Base-by-base conservation (phyloP, 164 flowering plant species). In the Nymphaea thermarum region DNA sequence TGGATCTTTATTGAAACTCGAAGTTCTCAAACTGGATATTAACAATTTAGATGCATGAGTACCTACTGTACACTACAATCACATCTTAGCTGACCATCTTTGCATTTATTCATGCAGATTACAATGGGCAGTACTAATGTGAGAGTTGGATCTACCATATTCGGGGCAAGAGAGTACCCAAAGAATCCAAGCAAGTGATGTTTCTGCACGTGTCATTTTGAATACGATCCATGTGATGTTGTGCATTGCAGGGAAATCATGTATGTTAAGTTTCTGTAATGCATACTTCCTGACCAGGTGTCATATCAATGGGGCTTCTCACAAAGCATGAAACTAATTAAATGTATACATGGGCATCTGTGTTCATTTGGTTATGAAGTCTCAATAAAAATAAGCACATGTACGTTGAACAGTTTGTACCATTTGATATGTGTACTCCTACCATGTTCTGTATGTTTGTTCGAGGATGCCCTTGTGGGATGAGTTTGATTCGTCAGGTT, bases 121-220 rank as follows among this genome's bases (percentile, higher is more conserved):
- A 67, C 67, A 67, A 67, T 67, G 74, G 74, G 74, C 5, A 72
- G 74, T 67, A 72, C 74, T 6, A 72, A 67, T 64, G 67, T 72
- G 17, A 67, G 74, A 57, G 55, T 72, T 10, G 74, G 74, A 53
- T 72, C 74, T 41, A 72, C 74, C 12, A 72, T 72, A 72, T 72
- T 72, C 63, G 74, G 74, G 57, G 68, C 71, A 17, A 67, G 74
- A 53, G 74, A 67, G 65, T 72, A 72, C 44, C 74, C 74, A 0
- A 72, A 72, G 74, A 72, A 72, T 67, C 57, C 57, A 15, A 51
- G 57, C 8, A 47, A 51, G 7, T 10, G 57, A 51, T 15, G 15
- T 51, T 51, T 51, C 8, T 51, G 57, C 57, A 5, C 5, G 57
- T 51, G 36, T 47, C 55, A 51, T 25, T 25, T 25, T 25, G 36